Evolutionary conservation across 257 asterid species (phyloP).

Genomic region (Gentiana dahurica): DNA sequence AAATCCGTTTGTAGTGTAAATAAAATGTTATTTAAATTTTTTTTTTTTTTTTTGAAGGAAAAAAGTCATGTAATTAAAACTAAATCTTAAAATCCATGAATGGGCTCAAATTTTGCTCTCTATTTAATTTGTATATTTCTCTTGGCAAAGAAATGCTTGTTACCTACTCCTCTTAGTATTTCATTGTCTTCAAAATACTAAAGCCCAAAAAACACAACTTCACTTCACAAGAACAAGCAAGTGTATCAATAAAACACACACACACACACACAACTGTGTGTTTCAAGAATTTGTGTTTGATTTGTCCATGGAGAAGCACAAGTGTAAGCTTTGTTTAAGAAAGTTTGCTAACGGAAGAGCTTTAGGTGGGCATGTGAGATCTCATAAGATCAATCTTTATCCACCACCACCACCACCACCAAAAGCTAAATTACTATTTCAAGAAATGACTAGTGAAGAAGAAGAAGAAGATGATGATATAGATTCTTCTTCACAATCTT

Average conservation of each 20-base stretch:
- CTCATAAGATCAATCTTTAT: constrained; percentile 48
- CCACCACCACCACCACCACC: constrained; percentile 6
- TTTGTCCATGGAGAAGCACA: constrained; percentile 51
- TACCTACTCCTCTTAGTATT: constrained; percentile 66
- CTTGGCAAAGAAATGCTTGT: constrained; percentile 66
- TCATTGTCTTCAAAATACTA: constrained; percentile 34
- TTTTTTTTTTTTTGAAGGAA: too few species aligned
- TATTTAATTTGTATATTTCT: constrained; percentile 23
- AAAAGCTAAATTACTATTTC: not conserved
- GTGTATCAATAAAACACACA: constrained; percentile 13
- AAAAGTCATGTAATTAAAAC: not conserved
- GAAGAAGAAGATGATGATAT: constrained; percentile 14
- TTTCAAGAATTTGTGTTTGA: not conserved
- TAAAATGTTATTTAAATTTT: too few species aligned
- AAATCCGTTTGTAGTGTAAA: constrained; percentile 1
- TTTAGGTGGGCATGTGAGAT: constrained; percentile 94
- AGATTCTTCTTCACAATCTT: constrained; percentile 14
- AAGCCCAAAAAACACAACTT: constrained; percentile 11
- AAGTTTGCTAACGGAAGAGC: constrained; percentile 70
- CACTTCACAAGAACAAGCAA: constrained; percentile 2
- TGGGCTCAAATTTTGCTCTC: not conserved
- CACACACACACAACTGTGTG: constrained; percentile 9
- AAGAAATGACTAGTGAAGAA: not conserved
- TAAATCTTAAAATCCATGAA: too few species aligned
- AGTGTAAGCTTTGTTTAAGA: constrained; percentile 64